Base-by-base conservation (phyloP, 2,329 filamentous ascomycete genomes). In the Colletotrichum brevisporum region DNA sequence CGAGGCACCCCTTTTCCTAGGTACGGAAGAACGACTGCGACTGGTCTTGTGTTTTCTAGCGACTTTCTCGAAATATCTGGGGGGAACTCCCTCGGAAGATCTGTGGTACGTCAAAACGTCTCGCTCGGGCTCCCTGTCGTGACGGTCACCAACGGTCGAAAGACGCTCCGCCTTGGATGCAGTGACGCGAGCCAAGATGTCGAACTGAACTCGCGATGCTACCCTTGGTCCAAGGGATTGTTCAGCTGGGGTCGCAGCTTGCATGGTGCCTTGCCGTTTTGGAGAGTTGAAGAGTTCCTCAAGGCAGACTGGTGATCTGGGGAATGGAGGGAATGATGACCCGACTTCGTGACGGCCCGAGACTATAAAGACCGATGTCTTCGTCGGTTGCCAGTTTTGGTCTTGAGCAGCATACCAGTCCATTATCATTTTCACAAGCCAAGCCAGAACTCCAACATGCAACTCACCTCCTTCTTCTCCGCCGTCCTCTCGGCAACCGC, bases 401-500 rank as follows among this genome's bases (percentile, higher is more conserved):
- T 12, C 3, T 13, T 4, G 4, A 13, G 5, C 6, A 36, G 6
- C 3, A 50, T 1, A 9, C 6, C 47, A 50, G 1, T 1, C 10
- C 10, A 6, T 5, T 24, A 3, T 9, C 47, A 12, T 12, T 8
- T 1, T 21, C 3, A 60, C 36, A 39, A 41, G 8, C 4, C 13
- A 41, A 9, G 5, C 39, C n/a, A 18, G n/a, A 24, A 6, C 16
- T 6, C 26, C 26, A 65, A 9, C 15, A 69, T 71, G 69, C 60
- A 57, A 16, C 56, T 66, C 13, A 41, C 39, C 21, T 43, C 50
- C 15, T 21, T 61, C 1, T 5, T 71, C 12, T 1, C 61, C 27
- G 39, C 51, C 16, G 45, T 47, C 6, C 2, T 59, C 53, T 53
- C 74, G 31, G 59, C 69, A 6, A 43, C 70, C 1, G 13, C 50